Evolutionary conservation across 1,284 basidiomycete genomes (phyloP).

Genomic region (Irpex sp.): DNA sequence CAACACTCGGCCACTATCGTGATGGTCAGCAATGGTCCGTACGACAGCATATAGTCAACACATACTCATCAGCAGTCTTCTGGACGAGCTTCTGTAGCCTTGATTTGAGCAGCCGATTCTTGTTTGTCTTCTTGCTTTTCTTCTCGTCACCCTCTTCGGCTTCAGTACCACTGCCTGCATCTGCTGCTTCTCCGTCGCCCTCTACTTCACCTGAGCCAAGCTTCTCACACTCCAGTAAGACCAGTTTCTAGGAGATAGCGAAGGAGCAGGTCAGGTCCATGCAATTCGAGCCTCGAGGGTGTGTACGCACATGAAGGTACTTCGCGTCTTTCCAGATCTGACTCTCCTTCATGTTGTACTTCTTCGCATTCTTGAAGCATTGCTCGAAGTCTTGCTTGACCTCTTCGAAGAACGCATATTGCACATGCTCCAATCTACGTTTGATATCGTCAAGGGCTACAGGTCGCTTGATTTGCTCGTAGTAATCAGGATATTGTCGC

Average conservation of each 20-base stretch:
- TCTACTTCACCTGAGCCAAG: constrained; percentile 27
- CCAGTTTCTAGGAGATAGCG: constrained; percentile 49
- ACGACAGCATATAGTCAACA: constrained; percentile 8
- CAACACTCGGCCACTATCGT: constrained; percentile 57
- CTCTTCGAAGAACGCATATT: constrained; percentile 64
- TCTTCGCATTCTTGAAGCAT: constrained; percentile 87
- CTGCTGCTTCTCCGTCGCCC: constrained; percentile 30
- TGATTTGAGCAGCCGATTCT: constrained; percentile 56
- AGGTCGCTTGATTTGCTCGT: constrained; percentile 69
- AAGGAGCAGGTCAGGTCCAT: neutral
- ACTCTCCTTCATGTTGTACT: constrained; percentile 85
- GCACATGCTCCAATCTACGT: constrained; percentile 59
- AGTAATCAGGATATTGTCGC: constrained; percentile 88
- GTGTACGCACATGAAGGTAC: constrained; percentile 43
- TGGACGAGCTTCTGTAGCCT: constrained; percentile 65
- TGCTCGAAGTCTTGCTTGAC: constrained; percentile 80
- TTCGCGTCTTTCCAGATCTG: constrained; percentile 83
- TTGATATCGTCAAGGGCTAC: constrained; percentile 87
- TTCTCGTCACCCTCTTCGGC: constrained; percentile 38
- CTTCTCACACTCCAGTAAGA: constrained; percentile 44
- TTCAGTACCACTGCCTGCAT: constrained; percentile 27
- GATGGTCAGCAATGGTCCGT: constrained; percentile 4
- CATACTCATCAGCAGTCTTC: constrained; percentile 62
- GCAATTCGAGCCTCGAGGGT: neutral
- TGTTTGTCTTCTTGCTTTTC: constrained; percentile 50